Base-by-base conservation (phyloP, 2,329 filamentous ascomycete species). In the Didymosphaeria variabile region DNA sequence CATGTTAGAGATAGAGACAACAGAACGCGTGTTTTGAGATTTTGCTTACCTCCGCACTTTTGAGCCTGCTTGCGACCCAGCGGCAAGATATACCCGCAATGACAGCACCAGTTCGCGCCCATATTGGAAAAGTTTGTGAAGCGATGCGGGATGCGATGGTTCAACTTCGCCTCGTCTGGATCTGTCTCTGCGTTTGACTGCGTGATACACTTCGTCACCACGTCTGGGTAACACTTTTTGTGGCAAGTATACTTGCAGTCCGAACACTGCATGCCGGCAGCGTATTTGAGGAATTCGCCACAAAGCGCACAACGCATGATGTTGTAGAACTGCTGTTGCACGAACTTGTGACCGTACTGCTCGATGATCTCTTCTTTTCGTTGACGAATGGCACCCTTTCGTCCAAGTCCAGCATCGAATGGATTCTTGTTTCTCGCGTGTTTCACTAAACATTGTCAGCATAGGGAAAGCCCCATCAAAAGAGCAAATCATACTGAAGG, bases 201-300 rank as follows among this genome's bases (percentile, higher is more conserved):
- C 82, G 94, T 98, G 79, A 99, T 99, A 82, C 95, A 99, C 81
- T 99, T 99, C 66, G 95, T 99, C 71, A 99, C 95, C 50, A 99
- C 95, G 79, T 94, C 97, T 17, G 88, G 83, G 79, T 98, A 99
- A 78, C 95, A 99, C 81, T 98, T 97, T 72, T 93, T 94, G 80
- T 99, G 95, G 80, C 95, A 99, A 42, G 94, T 98, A 82, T 98
- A 98, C 82, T 98, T 98, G 90, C 95, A 99, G 81, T 99, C 95
- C 67, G 96, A 92, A 80, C 95, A 99, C 82, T 99, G 95, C 94
- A 99, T 99, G 64, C 95, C 95, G 23, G 95, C 92, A 52, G 94
- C 96, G 78, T 98, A 98, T 77, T 98, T 99, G 81, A 99, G 90
- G 75, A 99, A 98, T 69, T 99, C 95, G 62, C 94, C 95, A 77